Base-by-base conservation (phyloP, 1,284 basidiomycete species). In the Anthracocystis panici-leucophaei region DNA sequence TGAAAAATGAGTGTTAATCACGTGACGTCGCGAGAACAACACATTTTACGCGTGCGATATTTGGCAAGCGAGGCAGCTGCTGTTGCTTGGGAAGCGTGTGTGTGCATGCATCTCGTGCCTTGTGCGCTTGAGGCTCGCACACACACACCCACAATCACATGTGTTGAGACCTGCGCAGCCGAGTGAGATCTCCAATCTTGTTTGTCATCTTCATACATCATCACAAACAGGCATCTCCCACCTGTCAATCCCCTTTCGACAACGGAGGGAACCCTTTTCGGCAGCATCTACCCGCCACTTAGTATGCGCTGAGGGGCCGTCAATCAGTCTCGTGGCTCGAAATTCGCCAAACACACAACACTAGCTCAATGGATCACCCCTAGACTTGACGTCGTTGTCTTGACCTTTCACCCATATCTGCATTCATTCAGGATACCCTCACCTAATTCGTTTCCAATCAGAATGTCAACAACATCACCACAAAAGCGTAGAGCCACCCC, bases 401-500 rank as follows among this genome's bases (percentile, higher is more conserved):
- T 11, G 10, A 25, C 14, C 29, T n/a, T 11, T n/a, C 27, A n/a
- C 8, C 21, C 38, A 27, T 18, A 54, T 20, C 18, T 8, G 14
- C 27, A 54, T 20, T 23, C 4, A n/a, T 31, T 33, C 29, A n/a
- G 25, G 27, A 31, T 41, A 14, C 18, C 18, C 14, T 53, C n/a
- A 27, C 8, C 38, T 5, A 9, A 12, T 3, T 10, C 16, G 7
- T 41, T 18, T 29, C 20, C 23, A 21, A 8, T 27, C 31, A 62
- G 12, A n/a, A 75, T 75, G 72, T 63, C 72, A n/a, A 48, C 56
- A 3, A 65, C 63, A 20, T 72, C 74, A 41, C 74, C 74, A 40
- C 58, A 57, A 31, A 71, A 76, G 54, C 74, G 74, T 11, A 59
- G 74, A 44, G 60, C 61, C 18, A 53, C 58, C 11, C 35, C 57